A percentile compares a stretch with the other conserved stretches of the same genome.
Evolutionary conservation across 768 basidiomycete species (phyloP).

Genomic region (Leccinum uliginosum): DNA sequence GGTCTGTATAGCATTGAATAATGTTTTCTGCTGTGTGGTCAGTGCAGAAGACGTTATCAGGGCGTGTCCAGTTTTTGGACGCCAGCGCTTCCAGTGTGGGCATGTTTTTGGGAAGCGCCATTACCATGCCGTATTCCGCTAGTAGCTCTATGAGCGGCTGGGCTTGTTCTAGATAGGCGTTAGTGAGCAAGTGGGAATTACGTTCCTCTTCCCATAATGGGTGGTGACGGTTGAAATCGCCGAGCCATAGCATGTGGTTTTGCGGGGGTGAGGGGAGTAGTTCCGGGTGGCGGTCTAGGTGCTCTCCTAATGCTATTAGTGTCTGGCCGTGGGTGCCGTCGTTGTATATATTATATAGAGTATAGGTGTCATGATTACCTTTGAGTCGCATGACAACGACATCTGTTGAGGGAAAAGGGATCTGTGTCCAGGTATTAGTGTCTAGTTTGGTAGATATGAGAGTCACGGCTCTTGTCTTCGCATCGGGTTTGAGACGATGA

Average conservation of each 20-base stretch:
- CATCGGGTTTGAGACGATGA: accelerated
- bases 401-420: background rate
- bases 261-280: background rate
- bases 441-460: background rate
- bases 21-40: background rate
- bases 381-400: background rate
- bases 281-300: background rate
- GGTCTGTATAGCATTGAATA: background rate
- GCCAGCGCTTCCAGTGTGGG: conserved; percentile 32
- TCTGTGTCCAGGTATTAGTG: background rate
- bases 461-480: background rate
- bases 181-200: background rate
- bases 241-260: background rate
- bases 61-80: conserved; percentile 26
- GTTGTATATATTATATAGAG: background rate
- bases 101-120: conserved; percentile 30
- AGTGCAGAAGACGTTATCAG: conserved; percentile 13
- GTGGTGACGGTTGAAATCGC: background rate
- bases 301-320: background rate
- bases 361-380: background rate
- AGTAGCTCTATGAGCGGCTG: background rate
- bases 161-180: background rate
- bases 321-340: background rate
- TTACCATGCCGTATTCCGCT: conserved; percentile 25
- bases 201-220: background rate